Conservation (phyloP, 2,329 filamentous ascomycete genomes). For the Apiospora marii region DNA sequence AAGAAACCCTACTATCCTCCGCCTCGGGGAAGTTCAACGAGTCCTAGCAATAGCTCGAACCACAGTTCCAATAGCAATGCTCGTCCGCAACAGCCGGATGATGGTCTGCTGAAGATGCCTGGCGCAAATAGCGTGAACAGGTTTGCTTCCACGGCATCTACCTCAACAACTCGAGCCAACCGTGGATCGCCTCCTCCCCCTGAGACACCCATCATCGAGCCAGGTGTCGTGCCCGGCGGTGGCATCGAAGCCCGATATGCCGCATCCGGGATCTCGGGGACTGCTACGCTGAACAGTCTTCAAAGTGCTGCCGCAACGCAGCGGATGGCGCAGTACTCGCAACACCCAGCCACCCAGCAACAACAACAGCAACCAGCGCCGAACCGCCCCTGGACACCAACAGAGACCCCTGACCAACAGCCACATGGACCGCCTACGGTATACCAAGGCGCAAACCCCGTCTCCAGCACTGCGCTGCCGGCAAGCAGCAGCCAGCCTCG, state of each 20-base stretch:
- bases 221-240: slow-evolving; percentile 73
- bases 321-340: slow-evolving; percentile 79
- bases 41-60: slow-evolving; percentile 42
- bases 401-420: slow-evolving; percentile 84
- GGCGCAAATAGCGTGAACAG: slow-evolving; percentile 63
- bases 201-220: slow-evolving; percentile 85
- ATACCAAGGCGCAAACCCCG: slow-evolving; percentile 84
- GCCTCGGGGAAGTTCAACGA: slow-evolving; percentile 50
- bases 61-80: slow-evolving; percentile 45
- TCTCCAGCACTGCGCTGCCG: slow-evolving; percentile 60
- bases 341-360: slow-evolving; percentile 52
- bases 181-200: slow-evolving; percentile 94
- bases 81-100: slow-evolving; percentile 38
- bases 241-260: slow-evolving; percentile 93
- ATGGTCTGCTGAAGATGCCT: slow-evolving; percentile 48
- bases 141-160: slow-evolving; percentile 85
- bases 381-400: slow-evolving; percentile 89
- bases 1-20: slow-evolving; percentile 69
- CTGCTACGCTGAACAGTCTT: slow-evolving; percentile 80
- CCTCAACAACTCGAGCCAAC: slow-evolving; percentile 89
- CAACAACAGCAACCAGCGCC: slow-evolving; percentile 44
- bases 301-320: slow-evolving; percentile 85
- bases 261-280: slow-evolving; percentile 87
- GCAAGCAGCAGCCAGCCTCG: slow-evolving; percentile 51
- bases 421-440: slow-evolving; percentile 90